phyloP scores from a whole-genome alignment of 108 stramenopile genomes.

The Aureococcus anophagefferens region DNA sequence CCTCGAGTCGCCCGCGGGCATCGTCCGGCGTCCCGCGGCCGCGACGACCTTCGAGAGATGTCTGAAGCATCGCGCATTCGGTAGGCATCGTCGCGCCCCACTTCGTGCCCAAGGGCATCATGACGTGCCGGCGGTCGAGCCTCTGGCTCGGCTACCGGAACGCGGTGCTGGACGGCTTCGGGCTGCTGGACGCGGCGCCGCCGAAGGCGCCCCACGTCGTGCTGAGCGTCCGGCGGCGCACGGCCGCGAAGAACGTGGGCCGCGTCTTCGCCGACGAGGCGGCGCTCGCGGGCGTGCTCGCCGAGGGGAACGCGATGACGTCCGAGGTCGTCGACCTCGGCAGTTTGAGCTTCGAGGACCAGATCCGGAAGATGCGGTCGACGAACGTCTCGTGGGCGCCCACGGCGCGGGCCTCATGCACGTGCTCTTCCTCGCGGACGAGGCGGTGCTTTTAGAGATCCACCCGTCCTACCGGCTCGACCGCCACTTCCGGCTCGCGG shows the following conservation, averaged over 20 bases:
- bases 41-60: too few species aligned
- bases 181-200: constrained; percentile 11
- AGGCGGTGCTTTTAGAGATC: constrained; percentile 24
- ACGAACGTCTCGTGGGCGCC: constrained; percentile 22
- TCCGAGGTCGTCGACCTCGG: constrained; percentile 16
- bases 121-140: neutral
- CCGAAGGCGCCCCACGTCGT: constrained; percentile 10
- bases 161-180: constrained; percentile 14
- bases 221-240: constrained; percentile 5
- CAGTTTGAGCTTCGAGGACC: constrained; percentile 6
- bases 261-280: constrained; percentile 7
- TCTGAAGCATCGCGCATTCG: too few species aligned
- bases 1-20: constrained; percentile 24
- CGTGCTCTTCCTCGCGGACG: constrained; percentile 26
- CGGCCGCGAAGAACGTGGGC: constrained; percentile 7
- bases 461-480: constrained; percentile 27
- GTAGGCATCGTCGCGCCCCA: constrained; percentile 20
- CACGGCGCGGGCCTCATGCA: constrained; percentile 30
- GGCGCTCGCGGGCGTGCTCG: neutral
- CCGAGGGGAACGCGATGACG: constrained; percentile 2
- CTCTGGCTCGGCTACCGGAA: constrained; percentile 8
- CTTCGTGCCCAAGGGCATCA: neutral
- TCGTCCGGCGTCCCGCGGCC: too few species aligned
- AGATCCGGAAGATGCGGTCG: constrained; percentile 10
- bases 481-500: constrained; percentile 21